Conservation (phyloP, 2,329 filamentous ascomycete genomes). For the Talaromyces sp. region DNA sequence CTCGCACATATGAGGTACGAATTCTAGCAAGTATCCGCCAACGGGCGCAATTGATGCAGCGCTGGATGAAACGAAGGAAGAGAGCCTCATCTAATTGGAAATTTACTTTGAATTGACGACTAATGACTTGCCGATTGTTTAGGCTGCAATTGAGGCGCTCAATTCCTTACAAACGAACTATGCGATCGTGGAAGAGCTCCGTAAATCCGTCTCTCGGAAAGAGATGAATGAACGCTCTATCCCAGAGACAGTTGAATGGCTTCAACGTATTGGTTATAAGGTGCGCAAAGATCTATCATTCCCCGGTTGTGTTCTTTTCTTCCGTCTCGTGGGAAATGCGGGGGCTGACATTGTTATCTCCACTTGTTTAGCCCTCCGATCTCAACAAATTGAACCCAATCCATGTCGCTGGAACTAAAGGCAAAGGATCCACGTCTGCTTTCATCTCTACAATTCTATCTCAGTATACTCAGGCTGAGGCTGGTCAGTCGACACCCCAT, state of each 20-base stretch:
- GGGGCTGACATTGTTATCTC: constrained; percentile 9
- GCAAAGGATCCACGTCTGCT: constrained; percentile 86
- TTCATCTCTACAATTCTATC: constrained; percentile 79
- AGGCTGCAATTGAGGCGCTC: constrained; percentile 73
- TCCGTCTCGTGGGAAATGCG: background rate
- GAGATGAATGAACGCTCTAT: constrained; percentile 74
- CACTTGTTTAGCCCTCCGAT: constrained; percentile 57
- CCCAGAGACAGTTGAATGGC: constrained; percentile 80
- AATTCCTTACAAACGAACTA: constrained; percentile 80
- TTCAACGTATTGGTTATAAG: constrained; percentile 73
- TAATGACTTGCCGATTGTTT: constrained; percentile 8
- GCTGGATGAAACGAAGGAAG: background rate
- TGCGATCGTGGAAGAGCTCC: constrained; percentile 73
- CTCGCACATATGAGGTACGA: constrained; percentile 44
- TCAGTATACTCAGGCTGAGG: constrained; percentile 54
- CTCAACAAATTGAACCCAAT: constrained; percentile 65
- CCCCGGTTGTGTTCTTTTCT: background rate
- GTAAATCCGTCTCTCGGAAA: constrained; percentile 65
- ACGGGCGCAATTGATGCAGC: background rate
- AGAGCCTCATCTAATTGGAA: background rate
- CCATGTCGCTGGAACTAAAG: constrained; percentile 91
- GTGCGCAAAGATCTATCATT: constrained; percentile 47
- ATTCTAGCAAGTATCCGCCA: background rate
- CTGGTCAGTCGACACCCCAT: constrained; percentile 31
- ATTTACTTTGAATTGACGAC: background rate